Evolutionary conservation across 2,329 filamentous ascomycete species (phyloP), one percentile per base, ranked within the genome.

Genomic region (Colletotrichum noveboracense): DNA sequence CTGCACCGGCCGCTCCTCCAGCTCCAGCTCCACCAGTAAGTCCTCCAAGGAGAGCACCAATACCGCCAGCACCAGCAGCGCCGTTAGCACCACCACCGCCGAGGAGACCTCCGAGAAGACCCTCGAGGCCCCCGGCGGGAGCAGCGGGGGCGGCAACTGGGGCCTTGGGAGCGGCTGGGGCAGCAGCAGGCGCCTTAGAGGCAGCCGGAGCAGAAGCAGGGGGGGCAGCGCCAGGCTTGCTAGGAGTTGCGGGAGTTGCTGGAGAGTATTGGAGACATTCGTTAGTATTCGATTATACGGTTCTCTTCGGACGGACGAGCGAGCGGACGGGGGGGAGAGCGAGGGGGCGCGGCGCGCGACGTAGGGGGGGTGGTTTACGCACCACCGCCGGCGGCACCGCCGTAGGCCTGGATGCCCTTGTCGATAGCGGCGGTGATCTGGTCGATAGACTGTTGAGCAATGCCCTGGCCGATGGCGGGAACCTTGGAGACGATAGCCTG

Each of bases 401-500:
- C 69, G 69, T 73, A 76, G 28, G 71, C 70, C 21, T 75, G 69
- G 69, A 81, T 78, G 7, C 77, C 80, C 26, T 73, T 66, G 34
- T 80, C 75, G 56, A 81, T 68, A 26, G 60, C 71, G 12, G 77
- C 68, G 75, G 72, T 77, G 55, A 81, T 78, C 75, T 80, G 75
- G 34, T 76, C 76, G 14, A 80, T 77, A 48, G 75, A 74, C 65
- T 79, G 77, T 75, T 81, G 78, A 18, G 80, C 80, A 65, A 81
- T 80, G 7, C 75, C 38, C 76, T 80, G 79, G 43, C 80, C 80
- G 56, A 81, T 78, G 8, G 76, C 76, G 66, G 80, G 80, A 18
- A 81, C 77, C 78, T 81, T 81, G 75, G 76, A 74, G 36, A 81
- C 77, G 65, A 81, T 77, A 43, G 78, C 77, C 30, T 73, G 58